Conservation (phyloP, 2,329 filamentous ascomycete genomes). For the Pseudogymnoascus sp. region DNA sequence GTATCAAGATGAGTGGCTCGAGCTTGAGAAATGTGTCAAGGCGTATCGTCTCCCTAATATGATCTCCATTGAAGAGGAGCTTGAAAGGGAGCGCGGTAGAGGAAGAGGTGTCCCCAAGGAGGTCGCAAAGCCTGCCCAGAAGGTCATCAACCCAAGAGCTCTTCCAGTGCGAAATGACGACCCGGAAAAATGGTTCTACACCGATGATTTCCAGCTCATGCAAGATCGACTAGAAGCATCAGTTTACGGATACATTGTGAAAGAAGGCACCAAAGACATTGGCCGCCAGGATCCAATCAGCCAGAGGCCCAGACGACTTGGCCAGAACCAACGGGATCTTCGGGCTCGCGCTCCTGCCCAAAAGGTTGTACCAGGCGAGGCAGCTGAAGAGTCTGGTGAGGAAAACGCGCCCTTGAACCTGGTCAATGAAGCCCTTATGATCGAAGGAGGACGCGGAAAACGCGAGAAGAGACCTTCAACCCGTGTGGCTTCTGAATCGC, state of each 20-base stretch:
- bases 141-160: constrained; percentile 7
- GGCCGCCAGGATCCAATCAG: constrained; percentile 53
- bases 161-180: constrained; percentile 3
- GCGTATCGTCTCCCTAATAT: constrained; percentile 1
- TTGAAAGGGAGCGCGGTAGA: constrained; percentile 1
- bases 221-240: constrained; percentile 55
- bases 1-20: constrained; percentile 51
- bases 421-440: constrained; percentile 3
- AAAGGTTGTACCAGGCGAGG: constrained; percentile 18
- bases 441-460: constrained; percentile 17
- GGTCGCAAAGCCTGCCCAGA: constrained; percentile 4
- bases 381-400: constrained; percentile 16
- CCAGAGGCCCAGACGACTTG: constrained; percentile 34
- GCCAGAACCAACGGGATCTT: constrained; percentile 11
- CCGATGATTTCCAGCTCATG: constrained; percentile 8
- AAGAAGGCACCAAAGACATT: constrained; percentile 50
- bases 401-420: background rate
- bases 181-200: constrained; percentile 10
- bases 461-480: constrained; percentile 9
- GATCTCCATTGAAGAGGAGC: constrained; percentile 11
- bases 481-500: constrained; percentile 11
- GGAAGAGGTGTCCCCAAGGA: background rate
- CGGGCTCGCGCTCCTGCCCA: constrained; percentile 9
- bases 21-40: constrained; percentile 41
- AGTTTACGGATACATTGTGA: constrained; percentile 56